Evolutionary conservation across 2,329 filamentous ascomycete genomes (phyloP), one percentile per base, ranked within the genome.

Genomic region (Curvularia sp.): DNA sequence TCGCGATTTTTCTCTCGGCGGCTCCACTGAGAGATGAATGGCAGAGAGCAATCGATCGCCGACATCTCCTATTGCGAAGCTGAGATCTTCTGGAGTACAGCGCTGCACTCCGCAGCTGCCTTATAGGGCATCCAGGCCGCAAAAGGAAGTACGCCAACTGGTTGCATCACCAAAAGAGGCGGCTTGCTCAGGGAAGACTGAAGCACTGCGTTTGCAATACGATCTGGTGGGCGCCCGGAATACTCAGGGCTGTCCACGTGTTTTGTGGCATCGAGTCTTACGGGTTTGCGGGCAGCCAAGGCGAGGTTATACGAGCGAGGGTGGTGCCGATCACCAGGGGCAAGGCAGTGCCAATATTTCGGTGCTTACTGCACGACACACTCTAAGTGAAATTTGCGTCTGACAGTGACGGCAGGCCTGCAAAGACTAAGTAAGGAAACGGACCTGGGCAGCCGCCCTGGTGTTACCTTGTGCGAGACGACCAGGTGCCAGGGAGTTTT

Each of bases 341-440:
- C 48, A 49, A 58, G 55, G 38, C 28, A 8, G 39, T 63, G 49
- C 63, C 62, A 68, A 65, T 65, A 55, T 59, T 63, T 60, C 57
- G 58, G 51, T 58, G 63, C 62, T 63, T 61, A 62, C 58, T 56
- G 33, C 47, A 46, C 59, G 13, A 44, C 50, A 60, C 56, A 43
- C 22, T 8, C 5, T 58, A 60, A 55, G 47, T 48, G 48, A 33
- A 48, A 35, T 35, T 33, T 44, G 39, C 33, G 47, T 55, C 33
- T 22, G 26, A 38, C 20, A 47, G 39, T 48, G 28, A 60, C 53
- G 55, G 56, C 56, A 52, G 49, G 43, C 52, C 33, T 7, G 28
- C 9, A 2, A 35, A 26, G 44, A 13, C 26, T n/a, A 38, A n/a
- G 18, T 18, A 18, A 38, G 24, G 4, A 26, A 6, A 26, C 12